phyloP scores from a whole-genome alignment of 305 asterid species.

The Solanum chacoense region DNA sequence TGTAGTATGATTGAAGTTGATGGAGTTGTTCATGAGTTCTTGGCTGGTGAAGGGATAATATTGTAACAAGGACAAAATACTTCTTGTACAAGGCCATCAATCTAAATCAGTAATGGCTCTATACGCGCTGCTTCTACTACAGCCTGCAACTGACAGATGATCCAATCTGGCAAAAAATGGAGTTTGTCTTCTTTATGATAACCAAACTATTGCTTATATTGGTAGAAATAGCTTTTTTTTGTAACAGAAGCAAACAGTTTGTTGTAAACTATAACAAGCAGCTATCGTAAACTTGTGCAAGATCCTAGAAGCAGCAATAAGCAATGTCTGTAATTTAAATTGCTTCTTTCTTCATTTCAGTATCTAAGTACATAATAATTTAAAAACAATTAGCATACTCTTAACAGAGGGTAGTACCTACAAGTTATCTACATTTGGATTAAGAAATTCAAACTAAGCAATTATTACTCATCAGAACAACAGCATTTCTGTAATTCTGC shows the following conservation, averaged over 20 bases:
- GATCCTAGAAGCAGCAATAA: neutral
- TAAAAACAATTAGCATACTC: neutral
- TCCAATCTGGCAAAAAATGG: neutral
- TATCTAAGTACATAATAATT: neutral
- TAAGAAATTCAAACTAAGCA: neutral
- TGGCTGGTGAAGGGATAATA: slow-evolving; percentile 16
- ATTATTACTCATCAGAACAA: slow-evolving; percentile 8
- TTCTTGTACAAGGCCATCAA: neutral
- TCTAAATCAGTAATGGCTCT: neutral
- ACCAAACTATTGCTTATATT: neutral
- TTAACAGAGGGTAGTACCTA: neutral
- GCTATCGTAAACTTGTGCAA: neutral
- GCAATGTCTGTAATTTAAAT: neutral
- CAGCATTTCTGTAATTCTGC: slow-evolving; percentile 9
- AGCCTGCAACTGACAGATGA: neutral
- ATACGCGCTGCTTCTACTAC: neutral
- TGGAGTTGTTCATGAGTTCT: slow-evolving; percentile 15
- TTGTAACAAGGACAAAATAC: neutral
- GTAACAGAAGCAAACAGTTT: neutral
- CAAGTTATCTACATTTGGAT: neutral
- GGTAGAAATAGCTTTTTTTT: neutral
- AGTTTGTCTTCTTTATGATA: neutral
- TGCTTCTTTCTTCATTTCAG: neutral
- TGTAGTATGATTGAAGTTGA: slow-evolving; percentile 12
- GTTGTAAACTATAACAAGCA: neutral